Evolutionary conservation across 2,329 filamentous ascomycete species (phyloP), one percentile per base, ranked within the genome.

Genomic region (Alternaria infectoria): DNA sequence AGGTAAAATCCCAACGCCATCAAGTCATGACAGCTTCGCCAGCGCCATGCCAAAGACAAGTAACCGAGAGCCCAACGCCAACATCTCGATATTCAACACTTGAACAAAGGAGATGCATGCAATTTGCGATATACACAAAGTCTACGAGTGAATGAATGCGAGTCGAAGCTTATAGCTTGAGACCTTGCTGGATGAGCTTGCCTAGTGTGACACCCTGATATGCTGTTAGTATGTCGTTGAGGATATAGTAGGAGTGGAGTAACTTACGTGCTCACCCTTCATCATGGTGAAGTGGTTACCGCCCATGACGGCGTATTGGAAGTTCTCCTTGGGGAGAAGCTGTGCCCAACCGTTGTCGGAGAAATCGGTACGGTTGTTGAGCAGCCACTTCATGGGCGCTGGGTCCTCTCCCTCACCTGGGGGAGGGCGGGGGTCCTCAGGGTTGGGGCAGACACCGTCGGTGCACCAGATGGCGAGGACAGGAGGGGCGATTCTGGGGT

Each of bases 271-370:
- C 55, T 81, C 80, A 65, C 88, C 88, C 77, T 90, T 88, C 89
- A 93, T 92, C 90, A 92, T 92, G 19, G 86, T 88, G 80, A 93
- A 92, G 80, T 92, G 90, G 73, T 92, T 91, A 3, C 89, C 90
- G 15, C 87, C 87, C 88, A 91, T 90, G 72, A 90, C 88, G 58
- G 85, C 85, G 67, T 86, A 89, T 52, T 83, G 83, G 81, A 91
- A 89, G 79, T 88, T 90, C 57, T 85, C 80, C 54, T 81, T 74
- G 56, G 88, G 87, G 43, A 91, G 80, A 45, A 89, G 88, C 77
- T 90, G 87, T 26, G 88, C 89, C 89, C 89, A 92, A 19, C 88
- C 85, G 75, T 92, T 91, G 61, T 88, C 85, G 3, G 86, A 86
- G 76, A 93, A 93, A 77, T 92, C 89, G 5, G 86, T 88, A 61